Evolutionary conservation across 805 yeast species (phyloP).

Genomic region (Lachancea thermotolerans): DNA sequence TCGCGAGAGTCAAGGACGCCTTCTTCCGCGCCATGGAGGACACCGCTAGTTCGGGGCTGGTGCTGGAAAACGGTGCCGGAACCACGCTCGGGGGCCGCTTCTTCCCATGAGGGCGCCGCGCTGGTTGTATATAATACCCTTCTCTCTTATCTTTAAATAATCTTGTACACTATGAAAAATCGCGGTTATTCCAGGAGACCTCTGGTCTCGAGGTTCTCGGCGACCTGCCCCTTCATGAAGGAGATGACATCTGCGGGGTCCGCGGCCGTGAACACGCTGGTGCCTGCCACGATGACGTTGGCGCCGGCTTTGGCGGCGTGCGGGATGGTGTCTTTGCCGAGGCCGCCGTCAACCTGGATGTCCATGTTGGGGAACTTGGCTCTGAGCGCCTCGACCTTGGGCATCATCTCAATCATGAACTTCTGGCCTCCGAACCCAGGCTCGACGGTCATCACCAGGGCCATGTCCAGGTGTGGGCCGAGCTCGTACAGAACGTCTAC

Average conservation of each 20-base stretch:
- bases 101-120: slow-evolving; percentile 32
- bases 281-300: slow-evolving; percentile 96
- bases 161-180: neutral
- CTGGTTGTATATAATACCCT: neutral
- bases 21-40: slow-evolving; percentile 69
- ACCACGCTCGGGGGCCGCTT: slow-evolving; percentile 78
- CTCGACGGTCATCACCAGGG: slow-evolving; percentile 96
- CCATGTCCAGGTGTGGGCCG: slow-evolving; percentile 81
- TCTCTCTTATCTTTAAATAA: neutral
- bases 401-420: slow-evolving; percentile 95
- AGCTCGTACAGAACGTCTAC: slow-evolving; percentile 74
- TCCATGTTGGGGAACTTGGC: slow-evolving; percentile 66
- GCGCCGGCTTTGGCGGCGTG: slow-evolving; percentile 97
- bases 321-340: slow-evolving; percentile 78
- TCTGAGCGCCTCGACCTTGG: slow-evolving; percentile 78
- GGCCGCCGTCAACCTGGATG: slow-evolving; percentile 95
- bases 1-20: slow-evolving; percentile 46
- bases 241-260: slow-evolving; percentile 72
- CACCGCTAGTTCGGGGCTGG: slow-evolving; percentile 40
- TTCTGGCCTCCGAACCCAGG: slow-evolving; percentile 99
- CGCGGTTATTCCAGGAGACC: slow-evolving; percentile 31
- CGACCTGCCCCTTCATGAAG: slow-evolving; percentile 59
- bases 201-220: slow-evolving; percentile 38
- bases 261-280: slow-evolving; percentile 80
- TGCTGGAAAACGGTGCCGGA: slow-evolving; percentile 55